Conservation (phyloP, 139 green algal genomes). For the Chlorella vulgaris region DNA sequence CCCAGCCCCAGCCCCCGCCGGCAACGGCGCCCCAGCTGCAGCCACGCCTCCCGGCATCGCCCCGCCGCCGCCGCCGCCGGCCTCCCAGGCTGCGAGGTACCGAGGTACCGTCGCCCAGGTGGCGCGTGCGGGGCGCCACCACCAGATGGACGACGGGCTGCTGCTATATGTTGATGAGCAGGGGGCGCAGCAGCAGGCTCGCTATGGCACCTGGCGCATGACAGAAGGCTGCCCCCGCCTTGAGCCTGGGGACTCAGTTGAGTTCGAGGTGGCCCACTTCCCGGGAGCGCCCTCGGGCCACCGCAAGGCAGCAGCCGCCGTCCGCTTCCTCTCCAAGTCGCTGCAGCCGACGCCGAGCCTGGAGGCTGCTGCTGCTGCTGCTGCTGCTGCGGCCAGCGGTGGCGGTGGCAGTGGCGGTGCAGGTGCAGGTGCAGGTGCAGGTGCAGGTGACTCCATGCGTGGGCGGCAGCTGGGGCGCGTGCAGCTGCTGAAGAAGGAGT, state of each 20-base stretch:
- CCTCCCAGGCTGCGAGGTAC: no score
- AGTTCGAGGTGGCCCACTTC: slow-evolving; percentile 42
- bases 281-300: background rate
- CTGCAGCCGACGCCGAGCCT: no score
- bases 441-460: background rate
- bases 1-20: no score
- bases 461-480: slow-evolving; percentile 46
- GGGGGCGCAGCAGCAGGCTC: slow-evolving; percentile 35
- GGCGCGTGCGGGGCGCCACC: slow-evolving; percentile 6
- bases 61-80: background rate
- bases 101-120: no score
- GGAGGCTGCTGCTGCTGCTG: background rate
- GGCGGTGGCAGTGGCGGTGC: slow-evolving; percentile 1
- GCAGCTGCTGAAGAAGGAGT: slow-evolving; percentile 48
- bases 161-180: slow-evolving; percentile 36
- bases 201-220: slow-evolving; percentile 32
- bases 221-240: slow-evolving; percentile 11
- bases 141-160: slow-evolving; percentile 40
- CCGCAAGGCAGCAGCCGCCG: slow-evolving; percentile 3
- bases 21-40: background rate
- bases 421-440: background rate
- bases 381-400: background rate
- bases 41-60: background rate
- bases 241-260: slow-evolving; percentile 39
- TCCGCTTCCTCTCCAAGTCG: slow-evolving; percentile 38